Evolutionary conservation across 208 protist species (phyloP), one percentile per base, ranked within the genome.

Genomic region (Endotrypanum monterogeii): DNA sequence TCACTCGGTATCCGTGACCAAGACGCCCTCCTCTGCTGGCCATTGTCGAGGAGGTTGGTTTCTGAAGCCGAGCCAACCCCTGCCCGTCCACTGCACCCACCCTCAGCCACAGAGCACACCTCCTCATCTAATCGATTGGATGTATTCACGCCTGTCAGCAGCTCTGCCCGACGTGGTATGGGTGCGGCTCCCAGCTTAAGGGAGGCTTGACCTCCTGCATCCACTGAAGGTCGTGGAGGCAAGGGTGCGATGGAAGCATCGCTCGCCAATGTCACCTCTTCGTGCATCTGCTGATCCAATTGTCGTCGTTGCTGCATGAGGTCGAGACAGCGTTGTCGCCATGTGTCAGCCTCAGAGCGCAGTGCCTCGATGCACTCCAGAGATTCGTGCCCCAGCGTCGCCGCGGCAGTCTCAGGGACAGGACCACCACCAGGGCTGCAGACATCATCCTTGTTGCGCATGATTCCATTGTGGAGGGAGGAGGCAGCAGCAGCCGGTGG

Each of bases 261-360:
- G 16, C 23, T 50, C 48, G 9, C 69, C 58, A 30, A 16, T 30
- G 37, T 72, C 44, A 30, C 28, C 28, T 25, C 30, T 14, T n/a
- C 71, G 23, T 12, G 48, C 16, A 35, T 58, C 32, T 4, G 61
- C 61, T 25, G 67, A 2, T 52, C 67, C 35, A 32, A 35, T 9
- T 57, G 78, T 61, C n/a, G 79, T 25, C 74, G 73, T 28, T 63
- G 67, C 51, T 87, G 77, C 28, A 89, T 30, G 37, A 94, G 76
- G 20, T 37, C 44, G 2, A 83, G 39, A 55, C 75, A 90, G 14
- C 83, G 81, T 56, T 86, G 68, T 28, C 77, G 78, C 89, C 87
- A 94, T 70, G 63, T 58, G 4, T 76, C 65, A 11, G 78, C 78
- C 71, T 94, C 89, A 25, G 80, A 68, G 56, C 85, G 77, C 44